phyloP scores from a whole-genome alignment of 106 monocot species.

The Ottelia alismoides region DNA sequence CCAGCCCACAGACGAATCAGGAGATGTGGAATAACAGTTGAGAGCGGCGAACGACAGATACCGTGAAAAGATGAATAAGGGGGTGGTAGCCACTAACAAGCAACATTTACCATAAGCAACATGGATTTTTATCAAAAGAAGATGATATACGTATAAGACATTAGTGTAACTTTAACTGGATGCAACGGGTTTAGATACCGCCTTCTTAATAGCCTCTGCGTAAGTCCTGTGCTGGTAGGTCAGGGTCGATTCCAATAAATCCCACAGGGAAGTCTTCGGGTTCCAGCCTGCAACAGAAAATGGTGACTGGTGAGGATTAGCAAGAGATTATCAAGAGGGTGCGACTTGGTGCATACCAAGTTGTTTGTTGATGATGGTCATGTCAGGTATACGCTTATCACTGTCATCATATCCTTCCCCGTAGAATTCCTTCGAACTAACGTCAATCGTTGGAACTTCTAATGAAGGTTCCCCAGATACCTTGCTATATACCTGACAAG shows the following conservation, averaged over 20 bases:
- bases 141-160: no score
- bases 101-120: no score
- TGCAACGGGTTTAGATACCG: conserved; percentile 27
- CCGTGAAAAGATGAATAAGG: no score
- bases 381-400: conserved; percentile 67
- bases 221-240: conserved; percentile 77
- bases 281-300: conserved; percentile 60
- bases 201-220: conserved; percentile 44
- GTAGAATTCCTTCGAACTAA: conserved; percentile 57
- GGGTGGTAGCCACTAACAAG: no score
- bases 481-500: conserved; percentile 59
- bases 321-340: no score
- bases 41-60: no score
- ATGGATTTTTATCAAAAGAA: no score
- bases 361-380: conserved; percentile 72
- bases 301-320: no score
- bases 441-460: conserved; percentile 47
- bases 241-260: conserved; percentile 59
- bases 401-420: conserved; percentile 76
- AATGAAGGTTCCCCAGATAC: conserved; percentile 36
- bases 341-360: no score
- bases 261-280: conserved; percentile 56
- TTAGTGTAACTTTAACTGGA: conserved; percentile 43
- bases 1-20: no score
- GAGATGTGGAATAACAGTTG: no score